These are phyloP conservation scores for Paxillus rubicundulus DNA, from an alignment of 768 basidiomycete genomes.

Conservation along the genomic window DNA sequence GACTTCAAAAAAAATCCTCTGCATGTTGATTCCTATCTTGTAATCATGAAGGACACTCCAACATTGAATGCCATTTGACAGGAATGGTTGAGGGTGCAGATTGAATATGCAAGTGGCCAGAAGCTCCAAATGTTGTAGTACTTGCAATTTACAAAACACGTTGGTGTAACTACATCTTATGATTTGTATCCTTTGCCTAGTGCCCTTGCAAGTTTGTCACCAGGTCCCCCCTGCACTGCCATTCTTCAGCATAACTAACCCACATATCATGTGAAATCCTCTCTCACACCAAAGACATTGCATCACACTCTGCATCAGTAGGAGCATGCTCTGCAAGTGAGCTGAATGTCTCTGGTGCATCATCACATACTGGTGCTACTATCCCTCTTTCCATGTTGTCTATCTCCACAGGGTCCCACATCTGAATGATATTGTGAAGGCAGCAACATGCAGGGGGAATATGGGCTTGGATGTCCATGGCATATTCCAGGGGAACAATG, in stretches of 20 bases:
- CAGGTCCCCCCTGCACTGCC: not conserved
- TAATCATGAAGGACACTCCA: not conserved
- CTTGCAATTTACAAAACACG: no score
- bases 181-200: not conserved
- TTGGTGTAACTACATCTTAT: no score
- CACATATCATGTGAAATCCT: not conserved
- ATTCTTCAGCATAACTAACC: not conserved
- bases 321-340: not conserved
- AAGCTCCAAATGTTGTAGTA: no score
- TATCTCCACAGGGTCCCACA: constrained; percentile 10
- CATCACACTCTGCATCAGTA: not conserved
- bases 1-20: not conserved
- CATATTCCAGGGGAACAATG: constrained; percentile 6
- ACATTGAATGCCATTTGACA: not conserved
- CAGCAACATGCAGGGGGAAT: no score
- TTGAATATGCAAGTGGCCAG: not conserved
- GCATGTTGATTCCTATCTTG: not conserved
- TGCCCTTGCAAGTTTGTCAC: not conserved
- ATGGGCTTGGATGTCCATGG: constrained; percentile 18
- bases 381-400: not conserved
- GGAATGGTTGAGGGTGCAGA: not conserved
- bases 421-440: no score
- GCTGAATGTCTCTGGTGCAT: not conserved
- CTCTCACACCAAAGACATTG: not conserved
- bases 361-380: no score